These are phyloP conservation scores for Macrocybe gigantea DNA, from an alignment of 768 basidiomycete species.

Conservation along the genomic window DNA sequence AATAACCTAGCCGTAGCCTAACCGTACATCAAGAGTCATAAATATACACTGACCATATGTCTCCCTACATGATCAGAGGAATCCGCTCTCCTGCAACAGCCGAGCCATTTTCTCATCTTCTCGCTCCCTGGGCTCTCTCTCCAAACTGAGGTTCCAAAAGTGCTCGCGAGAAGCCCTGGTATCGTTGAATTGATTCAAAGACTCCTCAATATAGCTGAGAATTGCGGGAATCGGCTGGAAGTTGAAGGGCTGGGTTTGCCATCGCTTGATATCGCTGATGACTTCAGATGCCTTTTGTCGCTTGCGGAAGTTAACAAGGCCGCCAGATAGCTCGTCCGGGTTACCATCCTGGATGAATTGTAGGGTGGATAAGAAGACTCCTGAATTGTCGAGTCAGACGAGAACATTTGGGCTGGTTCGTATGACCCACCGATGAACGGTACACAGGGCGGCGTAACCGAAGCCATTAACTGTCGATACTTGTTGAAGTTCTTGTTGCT, in stretches of 20 bases:
- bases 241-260: slow-evolving; percentile 91
- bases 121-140: slow-evolving; percentile 88
- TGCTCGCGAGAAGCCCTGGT: slow-evolving; percentile 64
- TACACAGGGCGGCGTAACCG: slow-evolving; percentile 87
- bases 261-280: slow-evolving; percentile 93
- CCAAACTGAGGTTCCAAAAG: slow-evolving; percentile 82
- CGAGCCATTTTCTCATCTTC: slow-evolving; percentile 97
- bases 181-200: slow-evolving; percentile 65
- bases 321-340: slow-evolving; percentile 72
- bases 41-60: neutral
- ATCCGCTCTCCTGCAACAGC: slow-evolving; percentile 82
- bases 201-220: slow-evolving; percentile 71
- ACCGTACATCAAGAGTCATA: no score
- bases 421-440: slow-evolving; percentile 82
- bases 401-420: neutral
- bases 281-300: slow-evolving; percentile 95
- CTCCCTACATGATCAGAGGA: slow-evolving; percentile 43
- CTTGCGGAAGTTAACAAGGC: slow-evolving; percentile 92
- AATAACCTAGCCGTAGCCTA: no score
- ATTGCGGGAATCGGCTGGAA: slow-evolving; percentile 63
- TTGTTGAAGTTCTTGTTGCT: slow-evolving; percentile 92
- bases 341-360: slow-evolving; percentile 99
- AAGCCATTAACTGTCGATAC: slow-evolving; percentile 79
- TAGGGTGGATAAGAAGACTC: slow-evolving; percentile 91
- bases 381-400: slow-evolving; percentile 30